Conservation (phyloP, 495 filamentous ascomycete genomes). For the Aspergillus homomorphus region DNA sequence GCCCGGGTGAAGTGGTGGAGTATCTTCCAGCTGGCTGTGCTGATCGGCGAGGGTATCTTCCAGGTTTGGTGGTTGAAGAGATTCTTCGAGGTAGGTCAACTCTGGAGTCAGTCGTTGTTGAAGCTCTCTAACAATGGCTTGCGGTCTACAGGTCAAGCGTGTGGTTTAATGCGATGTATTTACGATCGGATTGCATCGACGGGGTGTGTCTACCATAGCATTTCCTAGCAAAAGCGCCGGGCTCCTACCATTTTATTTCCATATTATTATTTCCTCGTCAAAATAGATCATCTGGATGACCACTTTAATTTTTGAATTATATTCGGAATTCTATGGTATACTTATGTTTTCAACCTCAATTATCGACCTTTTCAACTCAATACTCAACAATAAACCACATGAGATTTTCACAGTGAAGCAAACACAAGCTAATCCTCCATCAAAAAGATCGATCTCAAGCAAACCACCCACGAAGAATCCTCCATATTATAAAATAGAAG, state of each 20-base stretch:
- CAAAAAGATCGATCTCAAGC: neutral
- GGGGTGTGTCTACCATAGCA: constrained; percentile 2
- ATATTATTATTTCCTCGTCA: constrained; percentile 9
- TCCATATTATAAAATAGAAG: neutral
- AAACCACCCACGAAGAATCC: neutral
- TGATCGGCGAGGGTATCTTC: constrained; percentile 90
- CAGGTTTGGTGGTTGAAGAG: constrained; percentile 99
- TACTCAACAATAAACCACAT: neutral
- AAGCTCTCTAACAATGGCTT: constrained; percentile 7
- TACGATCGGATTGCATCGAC: constrained; percentile 5
- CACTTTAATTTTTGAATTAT: neutral
- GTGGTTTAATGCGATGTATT: constrained; percentile 34
- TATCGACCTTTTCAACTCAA: neutral
- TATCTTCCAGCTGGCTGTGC: constrained; percentile 86
- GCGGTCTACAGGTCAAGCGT: constrained; percentile 38
- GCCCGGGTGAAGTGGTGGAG: constrained; percentile 99
- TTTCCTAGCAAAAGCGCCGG: neutral
- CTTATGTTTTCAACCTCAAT: constrained; percentile 4
- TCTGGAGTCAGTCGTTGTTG: neutral
- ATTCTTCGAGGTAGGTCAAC: constrained; percentile 91
- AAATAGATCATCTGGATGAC: constrained; percentile 12
- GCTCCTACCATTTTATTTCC: constrained; percentile 2
- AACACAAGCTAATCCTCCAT: neutral
- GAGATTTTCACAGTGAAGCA: neutral
- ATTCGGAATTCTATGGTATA: neutral